These are phyloP conservation scores for Monosporozyma unispora DNA, from an alignment of 805 yeast species.

Conservation along the genomic window DNA sequence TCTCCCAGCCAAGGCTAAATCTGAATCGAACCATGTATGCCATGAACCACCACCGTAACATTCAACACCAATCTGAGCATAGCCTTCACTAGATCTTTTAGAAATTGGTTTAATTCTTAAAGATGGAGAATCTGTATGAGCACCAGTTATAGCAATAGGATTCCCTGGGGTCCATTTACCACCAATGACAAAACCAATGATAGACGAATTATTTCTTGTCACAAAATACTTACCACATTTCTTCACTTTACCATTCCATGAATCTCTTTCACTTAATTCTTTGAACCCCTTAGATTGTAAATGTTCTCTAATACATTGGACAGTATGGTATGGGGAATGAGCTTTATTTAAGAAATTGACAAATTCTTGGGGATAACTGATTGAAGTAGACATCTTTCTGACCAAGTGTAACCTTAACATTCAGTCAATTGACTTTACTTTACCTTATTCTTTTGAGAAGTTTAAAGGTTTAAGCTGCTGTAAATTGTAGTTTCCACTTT, in stretches of 20 bases:
- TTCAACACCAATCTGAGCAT: constrained; percentile 85
- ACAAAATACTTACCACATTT: constrained; percentile 68
- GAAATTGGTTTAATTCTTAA: constrained; percentile 84
- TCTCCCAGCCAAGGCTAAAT: constrained; percentile 84
- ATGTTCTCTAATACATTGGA: constrained; percentile 49
- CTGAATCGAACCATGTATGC: constrained; percentile 96
- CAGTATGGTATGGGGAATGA: constrained; percentile 94
- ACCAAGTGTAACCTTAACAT: constrained; percentile 23
- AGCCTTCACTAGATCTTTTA: constrained; percentile 60
- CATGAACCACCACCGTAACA: constrained; percentile 94
- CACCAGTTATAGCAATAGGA: constrained; percentile 84
- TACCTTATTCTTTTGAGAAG: neutral
- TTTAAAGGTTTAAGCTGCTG: neutral
- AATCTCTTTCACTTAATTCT: constrained; percentile 61
- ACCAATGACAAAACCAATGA: constrained; percentile 83
- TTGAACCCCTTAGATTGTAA: constrained; percentile 56
- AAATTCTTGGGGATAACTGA: constrained; percentile 41
- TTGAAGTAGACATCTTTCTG: constrained; percentile 14
- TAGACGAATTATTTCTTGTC: constrained; percentile 81
- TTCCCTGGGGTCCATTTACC: constrained; percentile 62
- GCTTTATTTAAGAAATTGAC: constrained; percentile 70
- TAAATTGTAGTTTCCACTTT: neutral
- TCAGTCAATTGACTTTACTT: constrained; percentile 1
- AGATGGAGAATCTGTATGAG: constrained; percentile 93
- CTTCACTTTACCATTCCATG: constrained; percentile 52